Evolutionary conservation across 768 basidiomycete genomes (phyloP).

Genomic region (Podaxis sp.): DNA sequence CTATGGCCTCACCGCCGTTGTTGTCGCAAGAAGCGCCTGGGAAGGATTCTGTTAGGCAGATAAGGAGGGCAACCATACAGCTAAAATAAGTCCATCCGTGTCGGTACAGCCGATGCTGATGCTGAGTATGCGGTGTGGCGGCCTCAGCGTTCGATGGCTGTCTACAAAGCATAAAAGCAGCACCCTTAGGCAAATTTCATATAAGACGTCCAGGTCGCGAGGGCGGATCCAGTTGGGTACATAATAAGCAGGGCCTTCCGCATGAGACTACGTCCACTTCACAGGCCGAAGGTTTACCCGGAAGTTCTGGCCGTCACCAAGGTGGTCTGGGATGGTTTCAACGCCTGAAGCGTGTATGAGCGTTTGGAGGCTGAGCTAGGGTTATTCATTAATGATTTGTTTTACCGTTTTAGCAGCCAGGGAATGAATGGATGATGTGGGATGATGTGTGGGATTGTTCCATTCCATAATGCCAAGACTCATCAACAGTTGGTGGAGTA

Average conservation of each 20-base stretch:
- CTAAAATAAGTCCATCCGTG: not conserved
- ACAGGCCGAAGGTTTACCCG: no score
- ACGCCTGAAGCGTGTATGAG: no score
- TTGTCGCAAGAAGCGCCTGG: no score
- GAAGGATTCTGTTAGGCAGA: not conserved
- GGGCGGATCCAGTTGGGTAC: not conserved
- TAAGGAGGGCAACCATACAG: not conserved
- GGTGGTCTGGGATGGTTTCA: no score
- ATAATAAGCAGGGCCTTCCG: no score
- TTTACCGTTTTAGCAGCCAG: no score
- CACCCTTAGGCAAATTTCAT: not conserved
- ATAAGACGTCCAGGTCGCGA: not conserved
- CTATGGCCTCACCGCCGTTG: no score
- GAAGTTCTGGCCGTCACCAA: no score
- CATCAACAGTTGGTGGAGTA: not conserved
- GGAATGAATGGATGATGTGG: not conserved
- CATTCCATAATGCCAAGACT: constrained; percentile 4
- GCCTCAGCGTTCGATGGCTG: not conserved
- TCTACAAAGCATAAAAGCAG: not conserved
- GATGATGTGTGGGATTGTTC: not conserved
- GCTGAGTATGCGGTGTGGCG: not conserved
- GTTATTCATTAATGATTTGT: no score
- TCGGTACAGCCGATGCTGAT: not conserved
- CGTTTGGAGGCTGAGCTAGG: no score
- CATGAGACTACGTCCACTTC: no score